These are phyloP conservation scores for Mayamaea pseudoterrestris DNA, from an alignment of 108 stramenopile species.

Conservation along the genomic window DNA sequence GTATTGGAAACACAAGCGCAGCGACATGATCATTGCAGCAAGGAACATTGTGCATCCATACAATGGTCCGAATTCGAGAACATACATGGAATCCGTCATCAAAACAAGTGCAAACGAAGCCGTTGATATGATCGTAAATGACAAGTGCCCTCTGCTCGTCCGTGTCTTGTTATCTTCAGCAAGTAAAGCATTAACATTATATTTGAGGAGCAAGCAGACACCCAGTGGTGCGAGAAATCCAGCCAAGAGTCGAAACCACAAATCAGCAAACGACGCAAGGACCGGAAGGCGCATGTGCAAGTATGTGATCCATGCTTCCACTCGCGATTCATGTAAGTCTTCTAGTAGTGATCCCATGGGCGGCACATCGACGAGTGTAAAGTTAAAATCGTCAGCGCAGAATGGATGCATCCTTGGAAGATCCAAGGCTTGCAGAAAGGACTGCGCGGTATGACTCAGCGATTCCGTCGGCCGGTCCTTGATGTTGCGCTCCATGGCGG, in stretches of 20 bases:
- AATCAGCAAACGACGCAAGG: constrained; percentile 56
- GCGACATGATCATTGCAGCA: too few relatives aligned
- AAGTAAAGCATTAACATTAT: not conserved
- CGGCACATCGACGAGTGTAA: not conserved
- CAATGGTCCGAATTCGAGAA: constrained; percentile 40
- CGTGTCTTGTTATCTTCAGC: not conserved
- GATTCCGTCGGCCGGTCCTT: too few relatives aligned
- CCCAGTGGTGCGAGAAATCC: constrained; percentile 23
- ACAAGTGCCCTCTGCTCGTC: too few relatives aligned
- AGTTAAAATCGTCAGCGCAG: too few relatives aligned
- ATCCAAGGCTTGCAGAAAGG: too few relatives aligned
- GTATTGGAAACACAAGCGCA: too few relatives aligned
- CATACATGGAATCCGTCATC: constrained; percentile 63
- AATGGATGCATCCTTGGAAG: constrained; percentile 33
- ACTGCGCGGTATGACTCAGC: too few relatives aligned
- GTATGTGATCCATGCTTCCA: constrained; percentile 7
- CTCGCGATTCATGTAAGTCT: not conserved
- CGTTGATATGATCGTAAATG: constrained; percentile 9
- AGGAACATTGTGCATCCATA: too few relatives aligned
- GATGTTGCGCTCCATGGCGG: too few relatives aligned
- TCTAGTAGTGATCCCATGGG: constrained; percentile 27
- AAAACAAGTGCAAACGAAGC: constrained; percentile 49
- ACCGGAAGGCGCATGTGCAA: constrained; percentile 17
- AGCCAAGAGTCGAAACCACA: constrained; percentile 66
- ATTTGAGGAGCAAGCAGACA: constrained; percentile 12